A percentile compares a stretch with the other conserved stretches of the same genome.
phyloP scores from a whole-genome alignment of 805 yeast species.

The Candida nemodendra region DNA sequence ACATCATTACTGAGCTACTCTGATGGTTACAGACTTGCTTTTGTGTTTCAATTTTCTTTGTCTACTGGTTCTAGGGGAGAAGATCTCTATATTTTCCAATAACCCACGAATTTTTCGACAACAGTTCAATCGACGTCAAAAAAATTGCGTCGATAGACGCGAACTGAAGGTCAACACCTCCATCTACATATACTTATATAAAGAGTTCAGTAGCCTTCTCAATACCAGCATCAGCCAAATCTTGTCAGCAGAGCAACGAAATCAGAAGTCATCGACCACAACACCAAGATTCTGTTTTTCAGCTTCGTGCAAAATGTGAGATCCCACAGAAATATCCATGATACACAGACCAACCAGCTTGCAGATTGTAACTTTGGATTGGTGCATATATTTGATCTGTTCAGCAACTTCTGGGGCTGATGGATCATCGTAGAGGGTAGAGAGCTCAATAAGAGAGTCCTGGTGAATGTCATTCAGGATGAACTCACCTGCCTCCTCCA shows the following conservation, averaged over 20 bases:
- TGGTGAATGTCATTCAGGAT: slow-evolving; percentile 42
- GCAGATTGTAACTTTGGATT: slow-evolving; percentile 39
- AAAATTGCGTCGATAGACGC: slow-evolving; percentile 12
- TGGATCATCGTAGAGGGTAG: slow-evolving; percentile 33
- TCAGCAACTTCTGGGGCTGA: slow-evolving; percentile 2
- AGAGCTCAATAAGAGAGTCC: slow-evolving; percentile 46
- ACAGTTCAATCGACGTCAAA: slow-evolving; percentile 7
- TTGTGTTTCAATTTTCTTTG: not conserved
- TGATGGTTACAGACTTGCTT: too few relatives aligned
- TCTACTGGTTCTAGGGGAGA: not conserved
- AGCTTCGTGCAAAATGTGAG: slow-evolving; percentile 37
- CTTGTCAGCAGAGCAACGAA: too few relatives aligned
- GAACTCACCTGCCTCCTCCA: slow-evolving; percentile 65
- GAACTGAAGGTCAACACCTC: too few relatives aligned
- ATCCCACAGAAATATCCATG: slow-evolving; percentile 60
- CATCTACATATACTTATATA: not conserved
- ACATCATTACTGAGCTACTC: slow-evolving; percentile 2
- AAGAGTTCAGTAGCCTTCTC: too few relatives aligned
- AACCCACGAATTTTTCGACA: not conserved
- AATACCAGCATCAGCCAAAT: too few relatives aligned
- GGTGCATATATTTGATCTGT: slow-evolving; percentile 17
- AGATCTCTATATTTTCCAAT: slow-evolving; percentile 1
- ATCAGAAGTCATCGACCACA: slow-evolving; percentile 32
- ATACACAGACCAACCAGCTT: slow-evolving; percentile 64
- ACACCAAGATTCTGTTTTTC: slow-evolving; percentile 29